phyloP scores from a whole-genome alignment of 192 early-diverging fungal genomes.

The Entomortierella lignicola region DNA sequence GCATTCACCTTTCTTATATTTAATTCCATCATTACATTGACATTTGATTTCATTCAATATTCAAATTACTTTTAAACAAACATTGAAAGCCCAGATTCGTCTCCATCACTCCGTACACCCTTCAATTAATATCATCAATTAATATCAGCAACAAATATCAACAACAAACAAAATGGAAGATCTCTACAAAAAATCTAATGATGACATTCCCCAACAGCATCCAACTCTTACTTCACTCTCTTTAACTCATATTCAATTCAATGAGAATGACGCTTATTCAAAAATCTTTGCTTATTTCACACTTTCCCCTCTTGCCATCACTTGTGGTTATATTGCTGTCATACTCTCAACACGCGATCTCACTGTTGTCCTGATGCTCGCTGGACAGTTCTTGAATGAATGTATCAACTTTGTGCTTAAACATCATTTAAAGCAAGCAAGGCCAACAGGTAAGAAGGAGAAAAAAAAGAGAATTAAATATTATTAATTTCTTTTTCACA shows the following conservation, averaged over 20 bases:
- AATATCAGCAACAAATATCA: too few species aligned
- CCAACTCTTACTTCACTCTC: constrained; percentile 65
- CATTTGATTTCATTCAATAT: too few species aligned
- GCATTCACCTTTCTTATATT: too few species aligned
- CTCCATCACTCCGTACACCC: too few species aligned
- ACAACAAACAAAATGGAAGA: too few species aligned
- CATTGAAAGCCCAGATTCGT: too few species aligned
- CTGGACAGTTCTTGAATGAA: constrained; percentile 80
- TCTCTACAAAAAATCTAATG: not conserved
- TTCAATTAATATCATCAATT: too few species aligned
- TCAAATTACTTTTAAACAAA: too few species aligned
- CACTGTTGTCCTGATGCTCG: constrained; percentile 66
- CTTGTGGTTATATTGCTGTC: constrained; percentile 76
- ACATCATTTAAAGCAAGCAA: constrained; percentile 63
- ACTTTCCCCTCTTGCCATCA: constrained; percentile 74
- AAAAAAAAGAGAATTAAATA: too few species aligned
- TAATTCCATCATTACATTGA: too few species aligned
- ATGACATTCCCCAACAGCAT: not conserved
- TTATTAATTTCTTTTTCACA: too few species aligned
- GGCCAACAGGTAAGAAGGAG: constrained; percentile 79
- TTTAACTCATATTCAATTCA: constrained; percentile 79
- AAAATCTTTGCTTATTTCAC: constrained; percentile 74
- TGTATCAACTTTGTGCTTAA: constrained; percentile 73
- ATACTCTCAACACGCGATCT: constrained; percentile 72
- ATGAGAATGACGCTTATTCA: constrained; percentile 64